Evolutionary conservation across 805 yeast genomes (phyloP).

Genomic region (Wickerhamomyces canadensis): DNA sequence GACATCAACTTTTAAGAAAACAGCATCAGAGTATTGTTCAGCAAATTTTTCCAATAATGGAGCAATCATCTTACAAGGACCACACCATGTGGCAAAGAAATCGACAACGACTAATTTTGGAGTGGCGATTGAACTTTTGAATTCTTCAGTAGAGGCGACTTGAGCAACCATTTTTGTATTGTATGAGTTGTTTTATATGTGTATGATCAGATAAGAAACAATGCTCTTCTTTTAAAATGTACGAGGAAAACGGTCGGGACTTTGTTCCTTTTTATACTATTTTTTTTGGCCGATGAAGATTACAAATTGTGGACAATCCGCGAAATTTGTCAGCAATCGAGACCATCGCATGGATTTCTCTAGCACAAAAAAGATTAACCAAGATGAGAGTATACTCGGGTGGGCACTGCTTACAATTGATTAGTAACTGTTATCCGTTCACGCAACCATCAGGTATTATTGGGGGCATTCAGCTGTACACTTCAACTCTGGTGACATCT

Average conservation of each 20-base stretch:
- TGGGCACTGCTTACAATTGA: no score
- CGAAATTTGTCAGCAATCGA: background rate
- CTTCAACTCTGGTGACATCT: no score
- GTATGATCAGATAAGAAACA: background rate
- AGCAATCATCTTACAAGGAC: conserved; percentile 97
- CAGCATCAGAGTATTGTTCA: conserved; percentile 52
- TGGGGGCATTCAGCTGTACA: no score
- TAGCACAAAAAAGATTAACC: no score
- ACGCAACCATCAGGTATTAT: no score
- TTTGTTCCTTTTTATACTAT: conserved; percentile 1
- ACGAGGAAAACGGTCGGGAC: background rate
- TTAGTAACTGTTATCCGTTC: no score
- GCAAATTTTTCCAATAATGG: conserved; percentile 86
- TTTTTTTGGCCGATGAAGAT: background rate
- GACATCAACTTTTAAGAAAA: conserved; percentile 87
- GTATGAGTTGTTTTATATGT: background rate
- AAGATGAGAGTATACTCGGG: no score
- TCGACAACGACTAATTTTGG: conserved; percentile 85
- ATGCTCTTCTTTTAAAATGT: background rate
- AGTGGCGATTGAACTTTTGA: conserved; percentile 55
- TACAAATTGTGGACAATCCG: conserved; percentile 4
- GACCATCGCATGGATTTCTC: background rate
- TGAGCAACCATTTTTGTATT: conserved; percentile 45
- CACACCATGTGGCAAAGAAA: conserved; percentile 98
- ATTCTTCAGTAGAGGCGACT: conserved; percentile 50